phyloP scores from a whole-genome alignment of 192 early-diverging fungal species.

The Coemansia sp. region DNA sequence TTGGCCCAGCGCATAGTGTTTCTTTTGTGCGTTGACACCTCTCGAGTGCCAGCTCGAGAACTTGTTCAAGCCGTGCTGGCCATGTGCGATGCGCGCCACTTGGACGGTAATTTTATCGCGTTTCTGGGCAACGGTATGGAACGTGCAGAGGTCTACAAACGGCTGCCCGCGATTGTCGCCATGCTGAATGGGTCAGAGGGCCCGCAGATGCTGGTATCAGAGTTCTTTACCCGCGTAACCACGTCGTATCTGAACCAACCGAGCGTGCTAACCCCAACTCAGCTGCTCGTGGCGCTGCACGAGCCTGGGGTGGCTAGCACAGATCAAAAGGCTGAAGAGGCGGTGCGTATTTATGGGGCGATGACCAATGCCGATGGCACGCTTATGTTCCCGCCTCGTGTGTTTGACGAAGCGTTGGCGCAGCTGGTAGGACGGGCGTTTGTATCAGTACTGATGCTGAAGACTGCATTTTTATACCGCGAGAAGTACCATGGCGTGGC shows the following conservation, averaged over 20 bases:
- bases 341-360: slow-evolving; percentile 17
- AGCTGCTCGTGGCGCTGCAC: slow-evolving; percentile 45
- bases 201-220: slow-evolving; percentile 14
- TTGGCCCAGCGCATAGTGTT: slow-evolving; percentile 30
- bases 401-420: slow-evolving; percentile 35
- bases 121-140: slow-evolving; percentile 28
- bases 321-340: slow-evolving; percentile 12
- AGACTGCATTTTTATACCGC: slow-evolving; percentile 27
- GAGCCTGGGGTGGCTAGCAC: neutral
- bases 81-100: slow-evolving; percentile 25
- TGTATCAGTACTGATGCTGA: slow-evolving; percentile 35
- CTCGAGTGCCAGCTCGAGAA: slow-evolving; percentile 28
- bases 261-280: slow-evolving; percentile 39
- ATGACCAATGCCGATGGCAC: slow-evolving; percentile 26
- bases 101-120: slow-evolving; percentile 33
- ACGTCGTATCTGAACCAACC: slow-evolving; percentile 30
- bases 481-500: slow-evolving; percentile 13
- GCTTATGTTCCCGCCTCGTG: slow-evolving; percentile 17
- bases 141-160: slow-evolving; percentile 12
- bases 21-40: slow-evolving; percentile 19
- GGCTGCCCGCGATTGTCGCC: slow-evolving; percentile 21
- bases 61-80: slow-evolving; percentile 31
- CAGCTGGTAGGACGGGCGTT: slow-evolving; percentile 20
- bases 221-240: slow-evolving; percentile 32
- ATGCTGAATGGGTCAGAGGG: slow-evolving; percentile 23